Evolutionary conservation across 495 filamentous ascomycete species (phyloP), one percentile per base, ranked within the genome.

Genomic region (Eremomyces bilateralis): DNA sequence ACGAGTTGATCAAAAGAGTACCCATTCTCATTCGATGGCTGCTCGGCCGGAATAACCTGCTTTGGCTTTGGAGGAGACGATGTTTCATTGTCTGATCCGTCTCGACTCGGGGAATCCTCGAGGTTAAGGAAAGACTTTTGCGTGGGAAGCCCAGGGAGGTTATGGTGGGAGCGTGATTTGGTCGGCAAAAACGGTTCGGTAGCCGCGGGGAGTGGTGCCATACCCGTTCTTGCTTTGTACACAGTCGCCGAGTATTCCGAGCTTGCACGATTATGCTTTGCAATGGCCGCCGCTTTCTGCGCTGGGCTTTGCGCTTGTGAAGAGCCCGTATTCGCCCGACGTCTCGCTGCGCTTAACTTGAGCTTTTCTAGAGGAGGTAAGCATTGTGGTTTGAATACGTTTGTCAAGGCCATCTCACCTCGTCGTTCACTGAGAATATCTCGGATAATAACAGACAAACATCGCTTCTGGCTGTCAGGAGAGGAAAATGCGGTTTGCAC

Each of bases 1-100:
- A 95, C 76, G 5, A 97, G 63, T 34, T 91, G 80, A 44, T 90
- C 82, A 45, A 91, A 92, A 4, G 69, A 71, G 19, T 50, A 48
- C 8, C 54, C 54, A 17, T 37, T 50, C 25, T 55, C 52, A 15
- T 45, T 40, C 10, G 37, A 42, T 4, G 35, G 45, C 30, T 29
- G 34, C 22, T 38, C 43, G 6, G 33, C 31, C 24, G 15, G 38
- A 39, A 42, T 30, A 31, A 38, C 46, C 21, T 42, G 45, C 38
- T 13, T 5, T 22, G 42, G 42, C 20, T 30, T 30, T 30, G 40
- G 39, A 15, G 40, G 42, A 15, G 37, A 17, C 19, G 40, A 35
- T 15, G 19, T 20, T n/a, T 46, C 46, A 18, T 36, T 37, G 24
- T 47, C 47, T 12, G 34, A 17, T 5, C 48, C 50, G 13, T 47